Conservation (phyloP, 73 alveolate genomes). For the Tetrahymena malaccensis region DNA sequence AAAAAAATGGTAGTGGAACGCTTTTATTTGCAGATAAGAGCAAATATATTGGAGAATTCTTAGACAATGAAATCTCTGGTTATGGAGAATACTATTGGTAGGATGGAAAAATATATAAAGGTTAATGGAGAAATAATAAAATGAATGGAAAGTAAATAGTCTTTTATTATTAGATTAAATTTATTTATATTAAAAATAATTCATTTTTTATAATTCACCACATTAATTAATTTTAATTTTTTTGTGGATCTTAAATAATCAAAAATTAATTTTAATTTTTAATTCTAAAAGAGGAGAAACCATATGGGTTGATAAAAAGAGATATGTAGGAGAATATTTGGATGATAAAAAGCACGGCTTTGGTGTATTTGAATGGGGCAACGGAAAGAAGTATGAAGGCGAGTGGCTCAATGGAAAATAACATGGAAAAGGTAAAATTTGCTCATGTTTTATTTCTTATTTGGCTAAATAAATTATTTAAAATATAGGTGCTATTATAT, state of each 20-base stretch:
- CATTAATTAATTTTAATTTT: background rate
- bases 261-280: background rate
- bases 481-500: background rate
- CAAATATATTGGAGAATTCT: constrained; percentile 28
- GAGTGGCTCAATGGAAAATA: constrained; percentile 32
- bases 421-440: constrained; percentile 32
- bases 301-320: constrained; percentile 45
- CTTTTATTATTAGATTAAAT: background rate
- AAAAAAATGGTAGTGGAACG: constrained; percentile 63
- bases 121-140: constrained; percentile 31
- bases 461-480: background rate
- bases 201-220: background rate
- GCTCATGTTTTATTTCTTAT: background rate
- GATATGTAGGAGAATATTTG: constrained; percentile 39
- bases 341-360: constrained; percentile 49
- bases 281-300: constrained; percentile 4
- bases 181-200: background rate
- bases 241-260: background rate
- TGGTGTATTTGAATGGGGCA: constrained; percentile 46
- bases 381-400: constrained; percentile 39
- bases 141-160: constrained; percentile 13
- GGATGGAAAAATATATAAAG: constrained; percentile 36
- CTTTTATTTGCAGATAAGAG: constrained; percentile 35
- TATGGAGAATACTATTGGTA: constrained; percentile 40
- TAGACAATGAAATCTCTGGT: constrained; percentile 31